Conservation (phyloP, 1,139 yeast species). For the Zygoascus sp. region DNA sequence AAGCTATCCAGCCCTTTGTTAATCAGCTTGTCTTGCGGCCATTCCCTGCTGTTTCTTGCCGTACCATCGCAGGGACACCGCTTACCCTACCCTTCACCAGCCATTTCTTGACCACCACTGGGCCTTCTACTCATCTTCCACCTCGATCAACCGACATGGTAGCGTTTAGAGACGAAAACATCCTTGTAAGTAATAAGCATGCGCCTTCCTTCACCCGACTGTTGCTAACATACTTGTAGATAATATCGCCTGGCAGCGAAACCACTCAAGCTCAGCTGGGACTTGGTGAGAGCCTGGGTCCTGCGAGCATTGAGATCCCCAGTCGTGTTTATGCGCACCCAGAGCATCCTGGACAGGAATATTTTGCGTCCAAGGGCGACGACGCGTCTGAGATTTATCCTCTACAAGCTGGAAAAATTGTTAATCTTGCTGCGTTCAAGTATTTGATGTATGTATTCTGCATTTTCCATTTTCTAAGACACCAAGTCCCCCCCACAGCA, state of each 20-base stretch:
- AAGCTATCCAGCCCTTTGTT: too few relatives aligned
- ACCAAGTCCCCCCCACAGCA: too few relatives aligned
- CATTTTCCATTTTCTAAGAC: too few relatives aligned
- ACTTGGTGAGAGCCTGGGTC: slow-evolving; percentile 68
- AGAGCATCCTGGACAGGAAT: slow-evolving; percentile 34
- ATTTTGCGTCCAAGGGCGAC: slow-evolving; percentile 39
- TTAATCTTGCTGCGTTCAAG: slow-evolving; percentile 64
- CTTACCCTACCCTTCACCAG: slow-evolving; percentile 6
- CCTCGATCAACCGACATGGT: slow-evolving; percentile 41
- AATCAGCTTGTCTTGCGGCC: too few relatives aligned
- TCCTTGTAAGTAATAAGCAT: slow-evolving; percentile 32
- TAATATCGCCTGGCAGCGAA: slow-evolving; percentile 78
- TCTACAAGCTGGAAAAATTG: slow-evolving; percentile 57
- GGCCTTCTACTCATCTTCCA: not conserved
- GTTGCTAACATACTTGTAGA: slow-evolving; percentile 33
- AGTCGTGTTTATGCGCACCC: slow-evolving; percentile 63
- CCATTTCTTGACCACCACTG: slow-evolving; percentile 1
- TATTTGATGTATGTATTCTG: slow-evolving; percentile 58
- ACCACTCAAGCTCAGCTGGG: slow-evolving; percentile 78
- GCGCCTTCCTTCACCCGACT: not conserved
- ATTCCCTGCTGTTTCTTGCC: too few relatives aligned
- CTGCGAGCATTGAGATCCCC: slow-evolving; percentile 73
- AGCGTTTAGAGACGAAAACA: slow-evolving; percentile 56
- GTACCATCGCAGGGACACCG: too few relatives aligned
- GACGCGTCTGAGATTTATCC: slow-evolving; percentile 54